Evolutionary conservation across 495 filamentous ascomycete genomes (phyloP), one percentile per base, ranked within the genome.

Genomic region (Neurospora cerealis): DNA sequence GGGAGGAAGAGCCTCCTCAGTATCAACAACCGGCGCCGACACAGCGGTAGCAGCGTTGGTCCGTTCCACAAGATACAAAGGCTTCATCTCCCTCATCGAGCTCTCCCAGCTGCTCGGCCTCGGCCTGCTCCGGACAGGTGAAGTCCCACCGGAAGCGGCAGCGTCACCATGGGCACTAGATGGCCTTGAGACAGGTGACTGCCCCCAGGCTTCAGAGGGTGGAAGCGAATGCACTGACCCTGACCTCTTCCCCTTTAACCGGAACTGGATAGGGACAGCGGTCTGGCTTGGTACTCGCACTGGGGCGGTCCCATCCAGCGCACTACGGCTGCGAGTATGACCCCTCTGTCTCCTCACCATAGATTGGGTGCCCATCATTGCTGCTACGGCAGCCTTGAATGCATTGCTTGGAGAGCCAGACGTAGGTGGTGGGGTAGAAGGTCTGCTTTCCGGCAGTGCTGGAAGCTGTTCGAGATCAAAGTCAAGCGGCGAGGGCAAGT

Each of bases 71-170:
- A 89, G 82, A 70, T 78, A 82, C 10, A 89, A 74, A 34, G 87
- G 87, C 77, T 83, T 85, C 73, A 85, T 84, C 73, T 85, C 85
- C 48, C 82, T 83, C 17, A 80, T 78, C 28, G 54, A 66, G 69
- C 77, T 83, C 60, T 87, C 86, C 86, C 86, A 88, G 10, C 83
- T 86, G 19, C 76, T 87, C 1, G 87, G 87, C 1, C 86, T 80
- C 24, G 81, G 69, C 32, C 82, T 79, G 62, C 71, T 77, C 74
- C 78, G 81, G 4, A 77, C 70, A 4, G 79, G 79, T 2, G 72
- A 70, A 0, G 70, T 78, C 6, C 71, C 72, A 32, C 74, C 77
- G 69, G 72, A 69, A 46, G 70, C 77, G 0, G 74, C 39, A 21
- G 77, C 72, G 28, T 66, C 54, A 34, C 54, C 54, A 66, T 66